A percentile compares a stretch with the other conserved stretches of the same genome.
Conservation (phyloP, 179 eudicot species). For the Heliamphora pulchella region DNA sequence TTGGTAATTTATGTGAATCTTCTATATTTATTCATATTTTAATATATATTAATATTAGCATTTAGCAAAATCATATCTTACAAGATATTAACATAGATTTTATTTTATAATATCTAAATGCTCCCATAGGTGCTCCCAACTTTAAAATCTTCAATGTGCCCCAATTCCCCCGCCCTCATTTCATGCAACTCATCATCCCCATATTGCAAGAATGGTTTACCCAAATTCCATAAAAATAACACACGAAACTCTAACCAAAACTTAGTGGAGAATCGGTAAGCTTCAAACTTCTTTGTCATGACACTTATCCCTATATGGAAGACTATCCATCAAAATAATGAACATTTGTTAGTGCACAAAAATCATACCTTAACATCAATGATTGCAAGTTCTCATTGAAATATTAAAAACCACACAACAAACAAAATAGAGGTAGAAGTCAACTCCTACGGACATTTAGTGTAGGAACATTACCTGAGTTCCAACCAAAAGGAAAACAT, state of each 20-base stretch:
- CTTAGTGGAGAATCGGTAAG: not conserved
- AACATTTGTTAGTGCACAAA: no score
- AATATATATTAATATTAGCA: no score
- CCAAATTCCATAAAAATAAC: not conserved
- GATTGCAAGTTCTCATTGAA: not conserved
- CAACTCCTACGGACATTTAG: not conserved
- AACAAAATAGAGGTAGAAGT: not conserved
- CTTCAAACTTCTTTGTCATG: not conserved
- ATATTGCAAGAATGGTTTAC: not conserved
- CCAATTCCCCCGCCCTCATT: no score
- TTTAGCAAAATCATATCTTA: no score
- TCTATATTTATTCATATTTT: no score
- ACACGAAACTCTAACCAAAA: not conserved
- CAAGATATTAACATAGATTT: no score
- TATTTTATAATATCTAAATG: no score
- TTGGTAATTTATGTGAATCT: no score
- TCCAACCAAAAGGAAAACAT: constrained; percentile 84
- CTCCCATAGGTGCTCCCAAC: no score
- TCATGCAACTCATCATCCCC: not conserved
- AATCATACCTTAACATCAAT: not conserved
- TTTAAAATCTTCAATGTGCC: no score
- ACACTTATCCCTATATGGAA: not conserved
- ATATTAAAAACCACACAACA: not conserved
- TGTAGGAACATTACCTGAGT: constrained; percentile 59
- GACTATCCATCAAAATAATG: not conserved